Base-by-base conservation (phyloP, 2,329 filamentous ascomycete genomes). In the Penicillium janthinellum region DNA sequence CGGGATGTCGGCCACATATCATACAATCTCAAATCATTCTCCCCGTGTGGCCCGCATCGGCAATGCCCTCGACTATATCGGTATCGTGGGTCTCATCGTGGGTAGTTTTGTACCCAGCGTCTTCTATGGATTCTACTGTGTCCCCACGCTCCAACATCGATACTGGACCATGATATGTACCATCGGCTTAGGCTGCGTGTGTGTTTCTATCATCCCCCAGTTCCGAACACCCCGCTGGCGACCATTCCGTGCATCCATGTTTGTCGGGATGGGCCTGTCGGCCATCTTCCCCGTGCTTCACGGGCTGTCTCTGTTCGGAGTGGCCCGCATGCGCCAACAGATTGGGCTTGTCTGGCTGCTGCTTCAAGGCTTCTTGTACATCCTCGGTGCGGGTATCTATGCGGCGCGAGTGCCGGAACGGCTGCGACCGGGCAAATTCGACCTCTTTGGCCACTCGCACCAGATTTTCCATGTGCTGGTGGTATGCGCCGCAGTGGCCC, bases 391-490 rank as follows among this genome's bases (percentile, higher is more conserved):
- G 2, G 85, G 84, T 5, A 82, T 98, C 51, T 98, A 99, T 75
- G 95, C 92, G 6, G 82, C 85, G 55, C 88, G 95, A 39, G 88
- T 94, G 77, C 95, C 95, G 0, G 95, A 99, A 79, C 84, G 91
- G 60, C 86, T 84, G 70, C 84, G 80, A 47, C 95, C 94, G 0
- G 91, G 92, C 1, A 81, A 76, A 7, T 97, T 94, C 71, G 95
- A 99, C 77, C 90, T 97, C 54, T 90, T 90, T 85, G 94, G 95
- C 39, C 92, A 88, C 73, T 96, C 92, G 20, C 95, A 99, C 77
- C 95, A 99, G 78, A 90, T 99, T 64, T 99, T 99, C 75, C 95
- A 99, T 79, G 81, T 96, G 41, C 84, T 95, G 64, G 93, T 99
- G 31, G 81, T 98, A 15, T 76, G 92, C 61, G 95, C 95, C 0